phyloP scores from a whole-genome alignment of 805 yeast genomes.

The Wickerhamomyces alni region DNA sequence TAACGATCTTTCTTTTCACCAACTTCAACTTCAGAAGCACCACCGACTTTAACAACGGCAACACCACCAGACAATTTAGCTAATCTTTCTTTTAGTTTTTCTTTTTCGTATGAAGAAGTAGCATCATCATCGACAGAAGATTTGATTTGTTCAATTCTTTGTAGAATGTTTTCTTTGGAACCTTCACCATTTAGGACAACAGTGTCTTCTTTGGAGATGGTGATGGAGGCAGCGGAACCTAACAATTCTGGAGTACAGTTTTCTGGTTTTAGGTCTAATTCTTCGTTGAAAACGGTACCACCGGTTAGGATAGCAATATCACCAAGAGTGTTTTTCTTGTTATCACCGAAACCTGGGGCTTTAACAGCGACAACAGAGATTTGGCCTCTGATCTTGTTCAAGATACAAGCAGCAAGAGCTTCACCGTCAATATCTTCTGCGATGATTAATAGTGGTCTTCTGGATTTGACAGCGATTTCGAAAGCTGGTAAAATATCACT shows the following conservation, averaged over 20 bases:
- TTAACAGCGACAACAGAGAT: constrained; percentile 96
- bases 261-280: constrained; percentile 90
- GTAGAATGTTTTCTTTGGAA: constrained; percentile 72
- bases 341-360: constrained; percentile 99
- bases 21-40: constrained; percentile 95
- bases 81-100: constrained; percentile 95
- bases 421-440: constrained; percentile 99
- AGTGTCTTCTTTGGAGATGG: constrained; percentile 95
- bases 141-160: constrained; percentile 68
- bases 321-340: constrained; percentile 91
- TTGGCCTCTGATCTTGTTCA: constrained; percentile 97
- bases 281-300: constrained; percentile 47
- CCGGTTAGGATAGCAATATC: constrained; percentile 96
- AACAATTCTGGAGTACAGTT: constrained; percentile 85
- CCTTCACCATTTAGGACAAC: constrained; percentile 95
- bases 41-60: constrained; percentile 97
- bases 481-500: constrained; percentile 87
- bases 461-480: constrained; percentile 87
- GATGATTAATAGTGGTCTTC: constrained; percentile 89
- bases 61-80: constrained; percentile 99
- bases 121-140: constrained; percentile 19
- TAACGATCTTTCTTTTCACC: constrained; percentile 99
- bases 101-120: constrained; percentile 74
- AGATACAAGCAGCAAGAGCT: constrained; percentile 97
- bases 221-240: constrained; percentile 89